Evolutionary conservation across 2,329 filamentous ascomycete genomes (phyloP).

Genomic region (Trichophyton simii): DNA sequence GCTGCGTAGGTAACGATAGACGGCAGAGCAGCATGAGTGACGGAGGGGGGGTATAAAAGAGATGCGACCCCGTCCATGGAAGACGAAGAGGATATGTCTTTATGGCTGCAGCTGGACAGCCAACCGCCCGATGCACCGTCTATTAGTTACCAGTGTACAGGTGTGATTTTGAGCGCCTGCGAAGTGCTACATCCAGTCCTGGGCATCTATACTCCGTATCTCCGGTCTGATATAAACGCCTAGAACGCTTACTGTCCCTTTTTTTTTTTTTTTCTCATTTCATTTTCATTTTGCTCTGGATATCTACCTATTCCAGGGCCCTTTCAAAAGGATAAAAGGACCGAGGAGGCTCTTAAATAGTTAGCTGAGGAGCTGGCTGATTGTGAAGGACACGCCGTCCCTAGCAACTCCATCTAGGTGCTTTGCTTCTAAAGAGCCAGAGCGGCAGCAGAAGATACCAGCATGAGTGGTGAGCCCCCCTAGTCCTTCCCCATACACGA

Average conservation of each 20-base stretch:
- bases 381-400: neutral
- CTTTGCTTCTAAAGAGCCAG: neutral
- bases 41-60: neutral
- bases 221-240: neutral
- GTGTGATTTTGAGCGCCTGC: neutral
- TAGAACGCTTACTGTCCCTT: neutral
- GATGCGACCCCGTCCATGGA: too few species aligned
- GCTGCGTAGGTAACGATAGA: too few species aligned
- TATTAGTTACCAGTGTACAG: neutral
- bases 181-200: too few species aligned
- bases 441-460: neutral
- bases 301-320: too few species aligned
- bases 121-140: too few species aligned
- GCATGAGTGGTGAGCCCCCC: neutral
- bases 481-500: too few species aligned
- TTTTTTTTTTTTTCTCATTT: neutral
- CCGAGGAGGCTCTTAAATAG: neutral
- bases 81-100: neutral
- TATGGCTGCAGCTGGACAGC: neutral
- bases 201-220: neutral
- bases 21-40: neutral
- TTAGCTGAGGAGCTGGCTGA: neutral
- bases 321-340: too few species aligned
- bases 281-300: too few species aligned
- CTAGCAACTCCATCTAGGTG: neutral